phyloP scores from a whole-genome alignment of 2,329 filamentous ascomycete genomes.

The Emmonsiellopsis sp. region DNA sequence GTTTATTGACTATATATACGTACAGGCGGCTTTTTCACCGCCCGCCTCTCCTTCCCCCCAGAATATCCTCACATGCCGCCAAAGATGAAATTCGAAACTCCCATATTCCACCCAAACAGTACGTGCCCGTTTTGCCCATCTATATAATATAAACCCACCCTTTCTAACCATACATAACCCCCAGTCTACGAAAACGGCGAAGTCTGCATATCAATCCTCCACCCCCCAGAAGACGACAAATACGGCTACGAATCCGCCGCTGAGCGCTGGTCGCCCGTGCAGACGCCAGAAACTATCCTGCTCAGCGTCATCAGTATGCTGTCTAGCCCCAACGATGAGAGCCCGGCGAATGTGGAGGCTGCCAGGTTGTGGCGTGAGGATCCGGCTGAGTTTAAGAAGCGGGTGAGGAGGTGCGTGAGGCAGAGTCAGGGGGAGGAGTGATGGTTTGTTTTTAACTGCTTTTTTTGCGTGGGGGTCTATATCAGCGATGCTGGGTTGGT shows the following conservation, averaged over 20 bases:
- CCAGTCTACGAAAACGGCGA: conserved; percentile 72
- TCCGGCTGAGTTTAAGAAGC: conserved; percentile 64
- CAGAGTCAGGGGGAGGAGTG: conserved; percentile 69
- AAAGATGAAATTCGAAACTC: conserved; percentile 74
- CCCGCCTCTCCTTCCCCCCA: conserved; percentile 69
- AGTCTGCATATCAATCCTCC: conserved; percentile 94
- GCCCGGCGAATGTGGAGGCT: conserved; percentile 89
- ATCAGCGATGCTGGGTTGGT: conserved; percentile 6
- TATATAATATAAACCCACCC: not conserved
- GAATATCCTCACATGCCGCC: conserved; percentile 85
- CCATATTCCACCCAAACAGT: conserved; percentile 91
- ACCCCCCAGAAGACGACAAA: conserved; percentile 87
- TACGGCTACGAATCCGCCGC: conserved; percentile 85
- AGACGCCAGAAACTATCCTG: conserved; percentile 89
- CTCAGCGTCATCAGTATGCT: conserved; percentile 88
- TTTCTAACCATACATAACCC: conserved; percentile 2
- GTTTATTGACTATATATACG: not conserved
- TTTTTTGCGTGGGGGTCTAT: not conserved
- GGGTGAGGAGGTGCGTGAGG: conserved; percentile 68
- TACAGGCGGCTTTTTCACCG: conserved; percentile 83
- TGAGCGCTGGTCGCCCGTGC: conserved; percentile 91
- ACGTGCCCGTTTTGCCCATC: conserved; percentile 19
- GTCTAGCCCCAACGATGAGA: conserved; percentile 88
- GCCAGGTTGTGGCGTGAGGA: conserved; percentile 82
- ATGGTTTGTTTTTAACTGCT: not conserved